These are phyloP conservation scores for Chlamydomonas eustigma DNA, from an alignment of 139 green algal species.

Conservation along the genomic window DNA sequence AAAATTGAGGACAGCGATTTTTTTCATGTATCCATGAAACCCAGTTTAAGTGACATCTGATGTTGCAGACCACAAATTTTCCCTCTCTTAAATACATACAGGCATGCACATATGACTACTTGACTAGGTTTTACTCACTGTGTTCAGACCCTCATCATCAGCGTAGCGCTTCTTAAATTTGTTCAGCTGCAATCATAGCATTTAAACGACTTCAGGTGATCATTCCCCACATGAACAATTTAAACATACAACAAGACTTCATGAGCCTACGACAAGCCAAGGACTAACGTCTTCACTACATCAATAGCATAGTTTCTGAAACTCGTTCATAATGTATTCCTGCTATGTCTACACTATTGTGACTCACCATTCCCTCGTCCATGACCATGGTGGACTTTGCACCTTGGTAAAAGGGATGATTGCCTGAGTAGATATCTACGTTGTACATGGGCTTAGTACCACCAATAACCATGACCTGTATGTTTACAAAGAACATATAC, in stretches of 20 bases:
- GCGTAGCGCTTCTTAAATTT: conserved; percentile 11
- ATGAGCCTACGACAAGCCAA: too few species aligned
- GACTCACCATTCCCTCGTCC: conserved; percentile 68
- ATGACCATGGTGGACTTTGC: conserved; percentile 52
- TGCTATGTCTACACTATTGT: not conserved
- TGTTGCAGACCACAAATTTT: too few species aligned
- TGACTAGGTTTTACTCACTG: not conserved
- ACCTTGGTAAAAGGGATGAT: conserved; percentile 94
- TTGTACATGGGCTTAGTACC: conserved; percentile 84
- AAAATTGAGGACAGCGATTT: too few species aligned
- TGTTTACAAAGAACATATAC: too few species aligned
- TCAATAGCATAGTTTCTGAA: not conserved
- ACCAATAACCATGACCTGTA: conserved; percentile 73
- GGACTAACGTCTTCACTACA: too few species aligned
- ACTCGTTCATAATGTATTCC: not conserved
- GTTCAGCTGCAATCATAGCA: conserved; percentile 15
- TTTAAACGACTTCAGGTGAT: too few species aligned
- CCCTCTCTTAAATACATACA: too few species aligned
- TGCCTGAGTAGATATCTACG: conserved; percentile 96
- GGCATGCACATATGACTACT: too few species aligned
- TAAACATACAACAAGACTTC: too few species aligned
- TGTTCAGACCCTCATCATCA: conserved; percentile 9
- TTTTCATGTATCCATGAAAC: too few species aligned
- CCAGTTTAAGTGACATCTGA: too few species aligned
- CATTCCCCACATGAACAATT: too few species aligned